phyloP scores from a whole-genome alignment of 2,329 filamentous ascomycete genomes.

The Fusarium sp. region DNA sequence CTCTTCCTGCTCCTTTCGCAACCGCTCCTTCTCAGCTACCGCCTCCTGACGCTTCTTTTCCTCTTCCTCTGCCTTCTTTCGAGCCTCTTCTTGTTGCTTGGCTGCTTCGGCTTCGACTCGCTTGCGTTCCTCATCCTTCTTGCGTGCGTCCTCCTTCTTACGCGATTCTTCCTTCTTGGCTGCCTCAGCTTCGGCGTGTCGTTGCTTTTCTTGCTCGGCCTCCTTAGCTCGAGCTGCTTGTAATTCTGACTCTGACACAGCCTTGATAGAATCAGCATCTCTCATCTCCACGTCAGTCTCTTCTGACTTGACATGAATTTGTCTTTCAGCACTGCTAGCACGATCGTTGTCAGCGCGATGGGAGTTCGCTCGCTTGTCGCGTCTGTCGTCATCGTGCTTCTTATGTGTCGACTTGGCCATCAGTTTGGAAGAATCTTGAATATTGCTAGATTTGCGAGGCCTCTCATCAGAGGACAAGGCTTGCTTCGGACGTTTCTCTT shows the following conservation, averaged over 20 bases:
- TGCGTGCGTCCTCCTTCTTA: conserved; percentile 52
- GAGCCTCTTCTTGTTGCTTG: conserved; percentile 43
- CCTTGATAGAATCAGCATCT: conserved; percentile 56
- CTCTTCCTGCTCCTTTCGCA: conserved; percentile 49
- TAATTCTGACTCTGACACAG: conserved; percentile 45
- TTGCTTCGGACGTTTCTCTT: conserved; percentile 62
- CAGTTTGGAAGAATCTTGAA: conserved; percentile 57
- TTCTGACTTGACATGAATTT: conserved; percentile 69
- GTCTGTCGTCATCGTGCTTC: conserved; percentile 57
- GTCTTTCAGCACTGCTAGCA: conserved; percentile 58
- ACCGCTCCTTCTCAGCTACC: conserved; percentile 49
- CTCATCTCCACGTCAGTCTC: conserved; percentile 68
- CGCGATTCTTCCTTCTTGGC: conserved; percentile 51
- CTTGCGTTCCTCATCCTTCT: conserved; percentile 52
- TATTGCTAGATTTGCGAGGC: conserved; percentile 56
- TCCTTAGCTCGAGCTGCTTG: conserved; percentile 54
- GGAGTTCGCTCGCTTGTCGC: conserved; percentile 56
- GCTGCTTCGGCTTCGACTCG: conserved; percentile 50
- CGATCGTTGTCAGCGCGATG: conserved; percentile 59
- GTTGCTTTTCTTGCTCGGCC: conserved; percentile 44
- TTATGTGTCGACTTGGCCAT: conserved; percentile 52
- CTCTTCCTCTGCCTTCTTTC: conserved; percentile 50
- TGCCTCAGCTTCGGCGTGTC: conserved; percentile 50
- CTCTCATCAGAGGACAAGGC: conserved; percentile 61
- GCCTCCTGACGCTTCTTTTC: conserved; percentile 52